A percentile compares a stretch with the other conserved stretches of the same genome.
These are phyloP conservation scores for Paramecium primaurelia DNA, from an alignment of 73 alveolate species.

Conservation along the genomic window DNA sequence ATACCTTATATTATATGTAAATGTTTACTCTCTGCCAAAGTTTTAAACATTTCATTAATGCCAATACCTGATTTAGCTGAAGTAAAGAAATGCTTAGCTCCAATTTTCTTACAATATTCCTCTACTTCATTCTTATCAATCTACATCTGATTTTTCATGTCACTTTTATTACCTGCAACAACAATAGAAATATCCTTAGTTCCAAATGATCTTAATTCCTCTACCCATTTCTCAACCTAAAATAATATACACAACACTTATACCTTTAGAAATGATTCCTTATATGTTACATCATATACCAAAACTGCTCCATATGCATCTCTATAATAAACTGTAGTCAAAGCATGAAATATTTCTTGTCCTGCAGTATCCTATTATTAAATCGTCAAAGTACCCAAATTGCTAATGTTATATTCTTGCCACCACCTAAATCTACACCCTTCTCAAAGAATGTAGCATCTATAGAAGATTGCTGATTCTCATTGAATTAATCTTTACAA, in stretches of 20 bases:
- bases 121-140: constrained; percentile 46
- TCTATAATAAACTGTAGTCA: constrained; percentile 76
- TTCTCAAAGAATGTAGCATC: constrained; percentile 82
- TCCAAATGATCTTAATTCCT: constrained; percentile 71
- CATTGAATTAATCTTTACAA: constrained; percentile 70
- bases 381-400: constrained; percentile 61
- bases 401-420: constrained; percentile 58
- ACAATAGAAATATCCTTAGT: constrained; percentile 71
- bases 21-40: constrained; percentile 21
- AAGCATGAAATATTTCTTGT: constrained; percentile 83
- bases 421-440: constrained; percentile 61
- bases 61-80: constrained; percentile 86
- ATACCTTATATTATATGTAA: neutral
- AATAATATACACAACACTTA: neutral
- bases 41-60: constrained; percentile 65
- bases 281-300: constrained; percentile 86
- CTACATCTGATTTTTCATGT: constrained; percentile 70
- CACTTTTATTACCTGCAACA: constrained; percentile 87
- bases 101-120: constrained; percentile 69
- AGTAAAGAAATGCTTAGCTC: constrained; percentile 80
- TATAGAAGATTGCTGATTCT: constrained; percentile 66
- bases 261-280: constrained; percentile 78
- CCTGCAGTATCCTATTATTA: constrained; percentile 86
- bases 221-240: constrained; percentile 75
- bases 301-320: constrained; percentile 85